These are phyloP conservation scores for Lasiosphaeria miniovina DNA, from an alignment of 495 filamentous ascomycete species.

Conservation along the genomic window DNA sequence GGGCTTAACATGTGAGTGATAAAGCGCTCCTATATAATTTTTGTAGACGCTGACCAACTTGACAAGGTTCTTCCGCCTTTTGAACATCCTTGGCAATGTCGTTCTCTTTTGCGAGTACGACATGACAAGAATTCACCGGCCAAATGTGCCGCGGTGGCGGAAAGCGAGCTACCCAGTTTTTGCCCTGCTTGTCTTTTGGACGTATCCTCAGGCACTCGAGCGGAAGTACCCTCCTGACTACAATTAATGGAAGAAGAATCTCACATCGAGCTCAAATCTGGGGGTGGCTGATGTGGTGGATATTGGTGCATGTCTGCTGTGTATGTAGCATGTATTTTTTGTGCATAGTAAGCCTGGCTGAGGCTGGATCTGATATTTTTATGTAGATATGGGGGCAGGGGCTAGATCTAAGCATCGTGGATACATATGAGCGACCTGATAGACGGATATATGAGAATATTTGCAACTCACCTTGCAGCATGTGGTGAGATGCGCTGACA, in stretches of 20 bases:
- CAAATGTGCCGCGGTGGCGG: slow-evolving; percentile 8
- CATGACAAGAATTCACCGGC: slow-evolving; percentile 14
- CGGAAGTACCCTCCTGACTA: slow-evolving; percentile 22
- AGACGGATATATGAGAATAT: too few species aligned
- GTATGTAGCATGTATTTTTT: too few species aligned
- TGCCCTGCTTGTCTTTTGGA: slow-evolving; percentile 25
- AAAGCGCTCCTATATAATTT: background rate
- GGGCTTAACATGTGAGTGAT: slow-evolving; percentile 26
- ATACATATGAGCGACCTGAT: too few species aligned
- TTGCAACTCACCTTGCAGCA: too few species aligned
- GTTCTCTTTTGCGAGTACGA: slow-evolving; percentile 23
- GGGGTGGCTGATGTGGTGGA: too few species aligned
- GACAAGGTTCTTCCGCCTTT: slow-evolving; percentile 24
- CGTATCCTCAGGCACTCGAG: slow-evolving; percentile 26
- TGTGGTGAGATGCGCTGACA: too few species aligned
- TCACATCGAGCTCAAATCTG: too few species aligned
- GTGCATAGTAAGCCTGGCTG: too few species aligned
- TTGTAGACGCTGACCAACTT: background rate
- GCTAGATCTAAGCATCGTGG: too few species aligned
- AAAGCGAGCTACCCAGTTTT: slow-evolving; percentile 14
- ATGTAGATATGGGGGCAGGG: too few species aligned
- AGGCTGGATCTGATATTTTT: too few species aligned
- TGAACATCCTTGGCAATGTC: slow-evolving; percentile 28
- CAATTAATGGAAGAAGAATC: background rate
- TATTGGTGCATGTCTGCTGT: too few species aligned